Evolutionary conservation across 495 filamentous ascomycete genomes (phyloP), one percentile per base, ranked within the genome.

Genomic region (Xylaria palmicola): DNA sequence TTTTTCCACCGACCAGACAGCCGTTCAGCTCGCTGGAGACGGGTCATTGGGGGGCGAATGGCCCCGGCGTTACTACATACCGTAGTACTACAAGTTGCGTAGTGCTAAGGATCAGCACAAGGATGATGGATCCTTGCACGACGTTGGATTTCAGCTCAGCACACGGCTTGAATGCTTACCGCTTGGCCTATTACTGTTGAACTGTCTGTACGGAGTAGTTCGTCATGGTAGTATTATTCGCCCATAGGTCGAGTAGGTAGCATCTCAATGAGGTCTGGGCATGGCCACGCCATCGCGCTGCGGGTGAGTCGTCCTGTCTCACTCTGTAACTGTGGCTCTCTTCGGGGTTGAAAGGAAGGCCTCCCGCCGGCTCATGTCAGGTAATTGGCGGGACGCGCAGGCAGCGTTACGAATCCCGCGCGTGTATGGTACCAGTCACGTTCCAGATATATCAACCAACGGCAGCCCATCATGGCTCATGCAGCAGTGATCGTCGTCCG

Each of bases 171-270:
- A 26, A 27, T 17, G 37, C 51, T 29, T 27, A 41, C 37, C 15
- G 41, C 51, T 55, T 55, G 51, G 51, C 36, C 29, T 55, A 40
- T 55, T 55, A 41, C 51, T 55, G 41, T 29, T n/a, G n/a, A n/a
- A n/a, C n/a, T n/a, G n/a, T n/a, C n/a, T n/a, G n/a, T n/a, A n/a
- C n/a, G n/a, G n/a, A n/a, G n/a, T n/a, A n/a, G n/a, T n/a, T n/a
- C n/a, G n/a, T n/a, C n/a, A n/a, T n/a, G n/a, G n/a, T n/a, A n/a
- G n/a, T n/a, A n/a, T n/a, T n/a, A n/a, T n/a, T n/a, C n/a, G n/a
- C n/a, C n/a, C n/a, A n/a, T n/a, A n/a, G n/a, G n/a, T n/a, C n/a
- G n/a, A n/a, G n/a, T n/a, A n/a, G n/a, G n/a, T n/a, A n/a, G n/a
- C n/a, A n/a, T n/a, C n/a, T n/a, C n/a, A n/a, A n/a, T n/a, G n/a